These are phyloP conservation scores for Lentinus polychrous DNA, from an alignment of 1,284 basidiomycete species.

Conservation along the genomic window DNA sequence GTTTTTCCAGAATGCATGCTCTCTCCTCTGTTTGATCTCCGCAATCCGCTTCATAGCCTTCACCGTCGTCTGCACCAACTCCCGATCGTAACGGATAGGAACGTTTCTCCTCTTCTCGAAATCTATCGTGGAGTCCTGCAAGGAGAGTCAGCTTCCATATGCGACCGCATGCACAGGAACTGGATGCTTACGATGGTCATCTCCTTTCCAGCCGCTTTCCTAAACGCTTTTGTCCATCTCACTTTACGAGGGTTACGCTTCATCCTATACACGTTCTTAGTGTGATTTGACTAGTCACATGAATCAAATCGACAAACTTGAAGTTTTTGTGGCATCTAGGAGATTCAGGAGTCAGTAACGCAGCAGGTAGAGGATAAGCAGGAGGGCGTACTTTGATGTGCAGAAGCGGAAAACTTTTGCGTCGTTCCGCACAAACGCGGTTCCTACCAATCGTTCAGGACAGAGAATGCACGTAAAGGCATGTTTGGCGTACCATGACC, in stretches of 20 bases:
- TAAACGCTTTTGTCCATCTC: constrained; percentile 99
- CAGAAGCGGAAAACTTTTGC: constrained; percentile 96
- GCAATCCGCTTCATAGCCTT: constrained; percentile 95
- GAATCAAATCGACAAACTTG: constrained; percentile 52
- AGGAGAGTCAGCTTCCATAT: constrained; percentile 2
- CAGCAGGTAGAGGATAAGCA: neutral
- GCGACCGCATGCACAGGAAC: neutral
- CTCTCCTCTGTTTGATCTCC: constrained; percentile 88
- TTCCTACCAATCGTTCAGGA: constrained; percentile 39
- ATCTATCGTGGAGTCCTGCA: constrained; percentile 96
- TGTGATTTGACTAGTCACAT: neutral
- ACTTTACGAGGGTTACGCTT: constrained; percentile 99
- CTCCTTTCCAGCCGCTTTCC: constrained; percentile 98
- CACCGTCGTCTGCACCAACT: constrained; percentile 90
- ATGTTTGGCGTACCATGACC: constrained; percentile 87
- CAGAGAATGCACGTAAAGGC: neutral
- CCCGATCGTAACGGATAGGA: constrained; percentile 96
- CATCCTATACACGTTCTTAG: constrained; percentile 58
- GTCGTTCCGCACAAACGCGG: constrained; percentile 94
- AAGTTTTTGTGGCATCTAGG: constrained; percentile 94
- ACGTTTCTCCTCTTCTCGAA: constrained; percentile 99
- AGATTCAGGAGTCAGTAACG: constrained; percentile 9
- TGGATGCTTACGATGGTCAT: constrained; percentile 85
- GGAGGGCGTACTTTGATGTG: constrained; percentile 76
- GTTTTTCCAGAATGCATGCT: constrained; percentile 97